Evolutionary conservation across 2,329 filamentous ascomycete species (phyloP).

Genomic region (Scleromitrula shiraiana): DNA sequence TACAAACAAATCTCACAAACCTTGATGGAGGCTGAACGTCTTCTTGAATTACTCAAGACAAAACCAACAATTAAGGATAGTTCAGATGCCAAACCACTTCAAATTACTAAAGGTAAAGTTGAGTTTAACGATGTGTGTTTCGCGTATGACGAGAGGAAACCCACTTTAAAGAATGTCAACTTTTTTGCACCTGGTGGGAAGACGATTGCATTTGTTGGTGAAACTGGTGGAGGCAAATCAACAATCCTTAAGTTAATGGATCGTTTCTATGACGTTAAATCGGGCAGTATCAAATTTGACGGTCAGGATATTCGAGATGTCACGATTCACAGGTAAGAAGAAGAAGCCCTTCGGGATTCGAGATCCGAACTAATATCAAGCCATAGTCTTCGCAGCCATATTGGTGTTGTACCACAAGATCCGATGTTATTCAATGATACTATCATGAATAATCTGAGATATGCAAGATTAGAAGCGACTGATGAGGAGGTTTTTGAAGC

Average conservation of each 20-base stretch:
- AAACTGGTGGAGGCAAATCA: slow-evolving; percentile 38
- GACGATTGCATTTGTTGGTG: slow-evolving; percentile 39
- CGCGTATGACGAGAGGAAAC: slow-evolving; percentile 30
- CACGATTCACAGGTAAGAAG: slow-evolving; percentile 41
- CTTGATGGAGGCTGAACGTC: slow-evolving; percentile 57
- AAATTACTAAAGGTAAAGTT: slow-evolving; percentile 32
- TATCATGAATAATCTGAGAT: slow-evolving; percentile 33
- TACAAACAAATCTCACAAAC: slow-evolving; percentile 43
- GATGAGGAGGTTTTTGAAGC: slow-evolving; percentile 35
- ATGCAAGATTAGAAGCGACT: slow-evolving; percentile 24
- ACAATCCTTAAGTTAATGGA: slow-evolving; percentile 37
- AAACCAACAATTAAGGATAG: slow-evolving; percentile 47
- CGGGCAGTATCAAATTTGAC: slow-evolving; percentile 33
- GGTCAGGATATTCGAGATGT: slow-evolving; percentile 31
- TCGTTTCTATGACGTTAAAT: slow-evolving; percentile 38
- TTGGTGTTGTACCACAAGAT: slow-evolving; percentile 51
- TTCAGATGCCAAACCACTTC: slow-evolving; percentile 37
- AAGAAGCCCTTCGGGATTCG: slow-evolving; percentile 32
- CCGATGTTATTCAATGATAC: slow-evolving; percentile 47
- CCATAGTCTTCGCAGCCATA: slow-evolving; percentile 32
- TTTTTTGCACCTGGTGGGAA: slow-evolving; percentile 32
- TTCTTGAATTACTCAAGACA: slow-evolving; percentile 48
- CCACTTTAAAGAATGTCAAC: slow-evolving; percentile 29
- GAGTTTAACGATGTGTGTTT: slow-evolving; percentile 32
- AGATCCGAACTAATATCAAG: slow-evolving; percentile 10